Evolutionary conservation across 164 flowering plant species (phyloP), one percentile per base, ranked within the genome.

Genomic region (Aristolochia californica): DNA sequence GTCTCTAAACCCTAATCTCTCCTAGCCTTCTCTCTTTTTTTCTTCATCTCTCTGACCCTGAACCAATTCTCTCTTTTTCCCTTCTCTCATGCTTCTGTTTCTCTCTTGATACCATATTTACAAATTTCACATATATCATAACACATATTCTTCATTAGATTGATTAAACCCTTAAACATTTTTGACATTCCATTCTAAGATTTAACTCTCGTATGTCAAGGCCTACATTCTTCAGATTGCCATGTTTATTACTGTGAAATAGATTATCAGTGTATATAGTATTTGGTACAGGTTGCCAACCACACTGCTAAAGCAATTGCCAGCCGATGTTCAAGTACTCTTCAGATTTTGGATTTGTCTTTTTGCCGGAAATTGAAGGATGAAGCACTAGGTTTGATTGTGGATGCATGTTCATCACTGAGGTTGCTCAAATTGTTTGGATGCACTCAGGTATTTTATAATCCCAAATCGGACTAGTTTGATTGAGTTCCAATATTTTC

Each of bases 341-440:
- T 88, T 78, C 57, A 11, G 13, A 72, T 40, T 53, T 67, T 91
- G 70, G 97, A 91, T 71, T 57, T 88, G 22, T 91, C 98, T 17
- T 91, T 76, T 75, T 88, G 96, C 64, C 83, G 89, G 38, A 70
- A 78, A 49, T 45, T 91, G 82, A 60, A 79, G 15, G 75, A 88
- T 57, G 81, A 77, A 50, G 88, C 87, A 1, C 27, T 86, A 55
- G 95, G 98, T 50, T 70, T 80, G 59, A 88, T 91, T 53, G 96
- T 81, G 51, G 95, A 91, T 72, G 81, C 70, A 66, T 91, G 96
- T 69, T 64, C 45, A 30, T 76, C 81, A 5, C 62, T 91, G 74
- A 77, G 69, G 63, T 38, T 77, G 53, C 83, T 91, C 22, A 88
- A 82, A 66, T 56, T 88, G 60, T 91, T 91, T 70, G 98, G 96